A percentile compares a stretch with the other conserved stretches of the same genome.
Evolutionary conservation across 495 filamentous ascomycete genomes (phyloP).

Genomic region (Aspergillus nidulans): DNA sequence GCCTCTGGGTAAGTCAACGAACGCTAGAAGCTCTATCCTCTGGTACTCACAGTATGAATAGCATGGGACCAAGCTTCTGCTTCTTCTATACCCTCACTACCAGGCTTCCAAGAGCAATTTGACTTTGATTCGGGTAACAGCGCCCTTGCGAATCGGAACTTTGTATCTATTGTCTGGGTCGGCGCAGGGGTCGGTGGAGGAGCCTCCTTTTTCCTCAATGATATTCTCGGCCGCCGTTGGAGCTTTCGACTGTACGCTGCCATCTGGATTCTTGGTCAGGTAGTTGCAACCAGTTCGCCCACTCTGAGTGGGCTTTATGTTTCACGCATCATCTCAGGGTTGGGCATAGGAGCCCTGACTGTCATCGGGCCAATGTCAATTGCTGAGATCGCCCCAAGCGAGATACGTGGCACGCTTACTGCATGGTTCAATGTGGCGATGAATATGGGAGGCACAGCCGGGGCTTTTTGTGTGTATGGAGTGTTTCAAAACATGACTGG

Average conservation of each 20-base stretch:
- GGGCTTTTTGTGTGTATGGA: conserved; percentile 14
- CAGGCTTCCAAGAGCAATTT: neutral
- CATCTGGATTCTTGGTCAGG: conserved; percentile 1
- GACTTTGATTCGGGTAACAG: neutral
- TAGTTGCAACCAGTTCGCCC: neutral
- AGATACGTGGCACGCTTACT: conserved; percentile 40
- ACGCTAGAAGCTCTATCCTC: no score
- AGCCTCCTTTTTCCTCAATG: neutral
- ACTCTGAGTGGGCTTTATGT: conserved; percentile 39
- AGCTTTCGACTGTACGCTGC: conserved; percentile 1
- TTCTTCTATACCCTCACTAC: neutral
- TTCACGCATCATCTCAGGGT: conserved; percentile 44
- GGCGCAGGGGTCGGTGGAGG: neutral
- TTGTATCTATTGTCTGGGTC: neutral
- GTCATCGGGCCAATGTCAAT: conserved; percentile 51
- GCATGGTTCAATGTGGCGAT: conserved; percentile 16
- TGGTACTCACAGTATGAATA: no score
- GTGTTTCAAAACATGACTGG: conserved; percentile 3
- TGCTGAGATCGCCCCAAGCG: conserved; percentile 51
- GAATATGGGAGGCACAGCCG: neutral
- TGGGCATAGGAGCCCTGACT: conserved; percentile 51
- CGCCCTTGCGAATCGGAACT: neutral
- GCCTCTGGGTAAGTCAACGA: no score
- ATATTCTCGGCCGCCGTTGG: conserved; percentile 7
- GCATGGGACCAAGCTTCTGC: neutral